phyloP scores from a whole-genome alignment of 805 yeast species.

The Spathaspora passalidarum region DNA sequence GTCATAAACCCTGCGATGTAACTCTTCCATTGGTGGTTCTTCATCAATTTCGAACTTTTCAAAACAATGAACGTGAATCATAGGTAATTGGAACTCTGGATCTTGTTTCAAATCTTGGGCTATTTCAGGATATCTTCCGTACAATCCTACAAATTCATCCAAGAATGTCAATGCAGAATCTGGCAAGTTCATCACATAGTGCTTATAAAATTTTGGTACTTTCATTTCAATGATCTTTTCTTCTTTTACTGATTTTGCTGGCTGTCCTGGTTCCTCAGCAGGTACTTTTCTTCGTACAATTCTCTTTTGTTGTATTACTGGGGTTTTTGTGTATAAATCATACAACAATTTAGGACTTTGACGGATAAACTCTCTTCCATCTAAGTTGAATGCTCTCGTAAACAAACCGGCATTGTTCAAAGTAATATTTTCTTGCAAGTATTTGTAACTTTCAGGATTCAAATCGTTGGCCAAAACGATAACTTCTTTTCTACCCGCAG shows the following conservation, averaged over 20 bases:
- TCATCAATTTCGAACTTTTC: constrained; percentile 80
- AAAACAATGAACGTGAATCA: constrained; percentile 86
- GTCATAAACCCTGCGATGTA: constrained; percentile 64
- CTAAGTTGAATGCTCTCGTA: constrained; percentile 66
- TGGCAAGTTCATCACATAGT: constrained; percentile 94
- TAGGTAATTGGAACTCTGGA: constrained; percentile 61
- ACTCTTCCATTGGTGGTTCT: constrained; percentile 66
- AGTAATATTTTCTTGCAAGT: constrained; percentile 60
- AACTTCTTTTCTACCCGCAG: constrained; percentile 83
- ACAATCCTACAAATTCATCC: constrained; percentile 74
- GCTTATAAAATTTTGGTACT: constrained; percentile 57
- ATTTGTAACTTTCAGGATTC: constrained; percentile 81
- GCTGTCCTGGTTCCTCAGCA: constrained; percentile 33
- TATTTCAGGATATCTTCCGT: constrained; percentile 38
- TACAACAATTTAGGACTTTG: constrained; percentile 52
- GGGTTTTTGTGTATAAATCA: constrained; percentile 37
- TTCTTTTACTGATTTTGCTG: constrained; percentile 10
- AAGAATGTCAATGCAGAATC: constrained; percentile 86
- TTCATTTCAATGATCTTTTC: constrained; percentile 15
- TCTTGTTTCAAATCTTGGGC: constrained; percentile 29
- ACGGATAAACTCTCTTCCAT: constrained; percentile 79
- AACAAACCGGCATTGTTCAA: constrained; percentile 59
- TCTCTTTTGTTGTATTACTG: constrained; percentile 33
- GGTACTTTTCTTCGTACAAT: constrained; percentile 36
- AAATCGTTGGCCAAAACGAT: constrained; percentile 89